These are phyloP conservation scores for Calonectria pseudoreteaudii DNA, from an alignment of 2,329 filamentous ascomycete genomes.

Conservation along the genomic window DNA sequence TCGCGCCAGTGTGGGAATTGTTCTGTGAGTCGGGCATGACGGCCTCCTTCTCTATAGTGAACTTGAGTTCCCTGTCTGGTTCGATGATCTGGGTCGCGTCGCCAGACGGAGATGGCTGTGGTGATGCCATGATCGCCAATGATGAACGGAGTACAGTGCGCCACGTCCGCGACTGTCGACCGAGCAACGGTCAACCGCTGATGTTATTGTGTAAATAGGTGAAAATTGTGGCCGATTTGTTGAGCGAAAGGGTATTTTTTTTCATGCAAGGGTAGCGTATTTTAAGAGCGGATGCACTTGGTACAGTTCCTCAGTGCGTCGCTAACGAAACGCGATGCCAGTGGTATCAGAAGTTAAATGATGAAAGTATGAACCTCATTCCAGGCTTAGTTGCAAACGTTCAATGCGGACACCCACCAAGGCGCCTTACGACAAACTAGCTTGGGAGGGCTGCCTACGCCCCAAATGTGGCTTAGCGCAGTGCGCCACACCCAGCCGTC, in stretches of 20 bases:
- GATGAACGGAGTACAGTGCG: slow-evolving; percentile 1
- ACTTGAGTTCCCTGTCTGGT: slow-evolving; percentile 26
- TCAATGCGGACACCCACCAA: slow-evolving; percentile 1
- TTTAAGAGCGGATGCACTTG: not conserved
- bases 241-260: not conserved
- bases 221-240: not conserved
- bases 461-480: slow-evolving; percentile 35
- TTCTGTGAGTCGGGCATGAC: slow-evolving; percentile 38
- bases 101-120: slow-evolving; percentile 28
- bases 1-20: slow-evolving; percentile 37
- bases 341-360: not conserved
- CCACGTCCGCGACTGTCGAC: slow-evolving; percentile 14
- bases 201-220: not conserved
- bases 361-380: slow-evolving; percentile 6
- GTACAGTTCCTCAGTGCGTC: not conserved
- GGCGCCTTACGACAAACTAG: not conserved
- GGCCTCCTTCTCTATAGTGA: slow-evolving; percentile 28
- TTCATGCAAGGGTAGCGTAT: not conserved
- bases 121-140: slow-evolving; percentile 31
- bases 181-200: slow-evolving; percentile 12
- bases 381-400: slow-evolving; percentile 3
- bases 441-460: slow-evolving; percentile 34
- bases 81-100: slow-evolving; percentile 31
- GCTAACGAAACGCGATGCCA: not conserved
- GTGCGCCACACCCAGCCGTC: slow-evolving; percentile 38